phyloP scores from a whole-genome alignment of 192 early-diverging fungal species.

The Mycoemilia scoparia region DNA sequence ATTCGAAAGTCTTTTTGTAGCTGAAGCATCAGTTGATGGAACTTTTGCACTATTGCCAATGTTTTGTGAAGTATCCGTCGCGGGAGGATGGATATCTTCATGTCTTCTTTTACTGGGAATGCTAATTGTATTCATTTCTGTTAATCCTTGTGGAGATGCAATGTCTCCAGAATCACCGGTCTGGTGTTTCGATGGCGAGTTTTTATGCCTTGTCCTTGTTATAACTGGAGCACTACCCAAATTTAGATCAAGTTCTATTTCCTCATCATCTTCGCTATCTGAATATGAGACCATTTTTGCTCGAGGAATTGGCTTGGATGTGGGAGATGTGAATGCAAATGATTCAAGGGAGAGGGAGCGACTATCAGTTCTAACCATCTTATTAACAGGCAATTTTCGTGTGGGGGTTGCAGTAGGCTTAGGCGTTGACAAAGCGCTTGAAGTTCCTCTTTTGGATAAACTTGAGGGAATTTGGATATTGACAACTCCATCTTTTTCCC shows the following conservation, averaged over 20 bases:
- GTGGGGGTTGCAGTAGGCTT: conserved; percentile 3
- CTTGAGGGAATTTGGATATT: no score
- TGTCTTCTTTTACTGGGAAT: not conserved
- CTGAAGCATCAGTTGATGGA: no score
- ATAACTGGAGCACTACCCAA: not conserved
- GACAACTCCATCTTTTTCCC: conserved; percentile 2
- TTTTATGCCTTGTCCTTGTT: no score
- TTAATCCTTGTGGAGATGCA: not conserved
- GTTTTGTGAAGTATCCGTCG: not conserved
- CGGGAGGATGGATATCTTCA: not conserved
- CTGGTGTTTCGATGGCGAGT: no score
- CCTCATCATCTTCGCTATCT: not conserved
- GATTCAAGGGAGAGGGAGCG: conserved; percentile 56
- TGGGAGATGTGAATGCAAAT: conserved; percentile 17
- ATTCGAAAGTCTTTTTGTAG: no score
- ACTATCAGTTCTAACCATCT: conserved; percentile 76
- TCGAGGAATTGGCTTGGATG: conserved; percentile 3
- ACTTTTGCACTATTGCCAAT: no score
- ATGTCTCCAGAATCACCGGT: no score
- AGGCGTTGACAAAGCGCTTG: no score
- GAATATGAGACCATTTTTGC: not conserved
- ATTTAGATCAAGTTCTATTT: not conserved
- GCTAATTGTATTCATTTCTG: not conserved
- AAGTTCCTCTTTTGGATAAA: no score
- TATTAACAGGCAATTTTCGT: conserved; percentile 41